Percentiles rank a stretch among this genome's conserved stretches.
Evolutionary conservation across 305 asterid species (phyloP).

Genomic region (Fraxinus latifolia): DNA sequence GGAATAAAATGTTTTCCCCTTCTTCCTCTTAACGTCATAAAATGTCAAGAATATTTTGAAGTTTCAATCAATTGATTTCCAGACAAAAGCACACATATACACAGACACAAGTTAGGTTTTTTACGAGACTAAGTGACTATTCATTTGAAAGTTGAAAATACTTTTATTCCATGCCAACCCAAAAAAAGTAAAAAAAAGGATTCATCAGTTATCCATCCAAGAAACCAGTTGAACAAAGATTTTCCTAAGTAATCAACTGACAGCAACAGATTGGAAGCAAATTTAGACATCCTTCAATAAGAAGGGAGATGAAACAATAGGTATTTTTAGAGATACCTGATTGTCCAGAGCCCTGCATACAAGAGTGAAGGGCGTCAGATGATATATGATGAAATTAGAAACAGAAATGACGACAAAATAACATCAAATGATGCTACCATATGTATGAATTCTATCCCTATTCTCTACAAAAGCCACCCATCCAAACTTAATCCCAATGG

Average conservation of each 20-base stretch:
- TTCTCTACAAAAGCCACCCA: neutral
- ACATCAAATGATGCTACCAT: neutral
- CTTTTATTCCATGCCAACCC: neutral
- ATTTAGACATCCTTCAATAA: constrained; percentile 5
- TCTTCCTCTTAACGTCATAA: neutral
- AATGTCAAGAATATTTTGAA: neutral
- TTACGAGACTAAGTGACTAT: too few species aligned
- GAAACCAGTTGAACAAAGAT: too few species aligned
- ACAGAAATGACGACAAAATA: neutral
- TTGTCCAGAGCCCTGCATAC: constrained; percentile 93
- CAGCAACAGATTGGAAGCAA: neutral
- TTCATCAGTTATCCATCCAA: too few species aligned
- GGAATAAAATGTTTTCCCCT: neutral
- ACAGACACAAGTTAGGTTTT: neutral
- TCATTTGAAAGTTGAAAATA: neutral
- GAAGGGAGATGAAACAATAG: neutral
- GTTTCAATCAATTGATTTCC: neutral
- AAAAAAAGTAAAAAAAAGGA: too few species aligned
- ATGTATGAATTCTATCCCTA: neutral
- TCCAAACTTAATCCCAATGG: neutral
- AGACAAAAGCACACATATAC: neutral
- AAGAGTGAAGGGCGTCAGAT: constrained; percentile 32
- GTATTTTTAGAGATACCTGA: constrained; percentile 52
- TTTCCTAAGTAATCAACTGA: too few species aligned
- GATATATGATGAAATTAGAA: neutral